A percentile compares a stretch with the other conserved stretches of the same genome.
Evolutionary conservation across 2,329 filamentous ascomycete species (phyloP).

Genomic region (Ophiostoma ulmi): DNA sequence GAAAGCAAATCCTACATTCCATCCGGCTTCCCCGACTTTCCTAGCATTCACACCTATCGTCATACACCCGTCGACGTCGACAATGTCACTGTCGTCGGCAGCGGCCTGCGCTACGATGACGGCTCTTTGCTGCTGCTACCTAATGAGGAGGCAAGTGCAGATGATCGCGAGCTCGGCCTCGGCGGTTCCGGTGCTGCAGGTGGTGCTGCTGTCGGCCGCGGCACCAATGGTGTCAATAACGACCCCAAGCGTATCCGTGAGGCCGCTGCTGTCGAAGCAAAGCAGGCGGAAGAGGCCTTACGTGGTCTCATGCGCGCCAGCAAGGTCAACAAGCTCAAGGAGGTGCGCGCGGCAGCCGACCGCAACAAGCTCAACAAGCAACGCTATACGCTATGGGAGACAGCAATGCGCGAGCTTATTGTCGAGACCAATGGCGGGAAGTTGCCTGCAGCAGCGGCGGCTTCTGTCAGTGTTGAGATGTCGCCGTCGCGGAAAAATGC

Average conservation of each 20-base stretch:
- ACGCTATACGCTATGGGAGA: slow-evolving; percentile 57
- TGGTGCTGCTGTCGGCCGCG: background rate
- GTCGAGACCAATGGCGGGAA: slow-evolving; percentile 14
- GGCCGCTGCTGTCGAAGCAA: slow-evolving; percentile 54
- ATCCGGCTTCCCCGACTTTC: slow-evolving; percentile 54
- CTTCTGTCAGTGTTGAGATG: background rate
- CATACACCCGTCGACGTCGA: slow-evolving; percentile 48
- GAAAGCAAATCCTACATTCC: slow-evolving; percentile 54
- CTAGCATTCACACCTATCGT: slow-evolving; percentile 60
- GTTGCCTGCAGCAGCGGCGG: slow-evolving; percentile 5
- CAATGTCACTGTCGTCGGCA: slow-evolving; percentile 32
- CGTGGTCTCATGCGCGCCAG: slow-evolving; percentile 55
- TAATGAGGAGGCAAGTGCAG: slow-evolving; percentile 33
- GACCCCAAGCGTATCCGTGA: slow-evolving; percentile 56
- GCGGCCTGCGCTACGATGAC: slow-evolving; percentile 31
- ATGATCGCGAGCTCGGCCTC: slow-evolving; percentile 18
- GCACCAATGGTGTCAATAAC: background rate
- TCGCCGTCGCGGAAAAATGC: slow-evolving; percentile 18
- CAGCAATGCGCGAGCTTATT: slow-evolving; percentile 54
- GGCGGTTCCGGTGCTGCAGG: slow-evolving; percentile 3
- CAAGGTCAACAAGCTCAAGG: slow-evolving; percentile 61
- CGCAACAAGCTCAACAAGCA: slow-evolving; percentile 49
- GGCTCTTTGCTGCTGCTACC: slow-evolving; percentile 28
- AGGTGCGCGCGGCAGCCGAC: slow-evolving; percentile 53
- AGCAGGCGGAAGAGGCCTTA: slow-evolving; percentile 58